phyloP scores from a whole-genome alignment of 2,329 filamentous ascomycete genomes.

The Xylariaceae sp. region DNA sequence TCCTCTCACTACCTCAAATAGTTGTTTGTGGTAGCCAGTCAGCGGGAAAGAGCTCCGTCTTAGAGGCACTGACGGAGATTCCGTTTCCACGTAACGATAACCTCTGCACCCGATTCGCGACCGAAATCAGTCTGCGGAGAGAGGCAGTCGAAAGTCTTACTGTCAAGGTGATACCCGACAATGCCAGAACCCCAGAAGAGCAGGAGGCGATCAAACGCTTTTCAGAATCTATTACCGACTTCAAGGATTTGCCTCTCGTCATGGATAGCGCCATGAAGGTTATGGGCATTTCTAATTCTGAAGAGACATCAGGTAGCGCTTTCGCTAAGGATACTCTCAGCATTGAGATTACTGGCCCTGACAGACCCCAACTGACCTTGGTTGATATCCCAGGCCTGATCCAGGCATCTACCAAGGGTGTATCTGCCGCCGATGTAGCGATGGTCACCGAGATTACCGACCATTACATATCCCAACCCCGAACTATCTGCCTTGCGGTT shows the following conservation, averaged over 20 bases:
- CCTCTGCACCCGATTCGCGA: conserved; percentile 59
- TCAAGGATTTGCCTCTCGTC: conserved; percentile 7
- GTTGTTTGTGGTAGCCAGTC: conserved; percentile 60
- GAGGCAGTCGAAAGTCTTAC: conserved; percentile 20
- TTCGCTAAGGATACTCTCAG: conserved; percentile 12
- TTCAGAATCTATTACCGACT: conserved; percentile 3
- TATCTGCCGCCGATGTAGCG: conserved; percentile 31
- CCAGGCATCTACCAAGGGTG: conserved; percentile 25
- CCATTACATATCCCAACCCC: conserved; percentile 43
- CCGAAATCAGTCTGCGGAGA: conserved; percentile 53
- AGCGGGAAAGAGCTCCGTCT: conserved; percentile 59
- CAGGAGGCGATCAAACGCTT: conserved; percentile 5
- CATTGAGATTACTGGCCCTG: conserved; percentile 18
- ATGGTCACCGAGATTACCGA: conserved; percentile 33
- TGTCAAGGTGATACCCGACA: conserved; percentile 11
- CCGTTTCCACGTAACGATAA: conserved; percentile 56
- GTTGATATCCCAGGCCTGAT: conserved; percentile 42
- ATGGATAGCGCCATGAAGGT: conserved; percentile 3
- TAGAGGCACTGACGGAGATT: conserved; percentile 59
- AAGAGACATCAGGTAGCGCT: background rate
- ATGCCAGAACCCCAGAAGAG: background rate
- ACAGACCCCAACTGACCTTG: conserved; percentile 20
- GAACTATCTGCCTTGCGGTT: conserved; percentile 51
- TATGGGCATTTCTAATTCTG: background rate
- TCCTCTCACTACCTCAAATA: conserved; percentile 44